phyloP scores from a whole-genome alignment of 2,329 filamentous ascomycete genomes.

The Raffaelea albimanens region DNA sequence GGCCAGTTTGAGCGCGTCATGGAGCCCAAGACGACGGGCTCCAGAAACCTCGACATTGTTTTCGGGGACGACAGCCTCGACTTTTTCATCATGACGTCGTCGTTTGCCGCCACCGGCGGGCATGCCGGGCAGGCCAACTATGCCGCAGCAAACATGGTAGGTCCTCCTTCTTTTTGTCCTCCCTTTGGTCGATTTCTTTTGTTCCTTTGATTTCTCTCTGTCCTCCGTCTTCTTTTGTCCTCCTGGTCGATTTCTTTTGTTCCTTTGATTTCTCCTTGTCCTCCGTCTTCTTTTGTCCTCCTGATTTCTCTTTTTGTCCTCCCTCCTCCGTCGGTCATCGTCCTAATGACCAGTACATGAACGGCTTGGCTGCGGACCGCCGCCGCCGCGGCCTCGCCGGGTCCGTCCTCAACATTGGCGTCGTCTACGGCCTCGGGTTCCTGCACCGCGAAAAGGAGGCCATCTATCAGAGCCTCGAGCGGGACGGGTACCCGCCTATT shows the following conservation, averaged over 20 bases:
- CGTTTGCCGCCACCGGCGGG: slow-evolving; percentile 32
- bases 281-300: slow-evolving; percentile 2
- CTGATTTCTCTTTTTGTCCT: no score
- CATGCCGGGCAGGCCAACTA: slow-evolving; percentile 35
- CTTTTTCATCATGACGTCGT: slow-evolving; percentile 38
- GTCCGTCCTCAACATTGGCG: slow-evolving; percentile 34
- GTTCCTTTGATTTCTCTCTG: no score
- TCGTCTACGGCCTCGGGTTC: slow-evolving; percentile 34
- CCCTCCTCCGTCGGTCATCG: no score
- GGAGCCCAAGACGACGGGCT: slow-evolving; percentile 30
- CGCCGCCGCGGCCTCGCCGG: slow-evolving; percentile 24
- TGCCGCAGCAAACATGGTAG: slow-evolving; percentile 35
- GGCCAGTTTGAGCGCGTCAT: slow-evolving; percentile 27
- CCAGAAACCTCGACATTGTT: slow-evolving; percentile 26
- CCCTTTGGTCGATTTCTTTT: no score
- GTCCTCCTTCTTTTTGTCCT: slow-evolving; percentile 1
- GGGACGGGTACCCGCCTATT: slow-evolving; percentile 35
- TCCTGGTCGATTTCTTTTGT: no score
- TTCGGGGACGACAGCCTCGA: slow-evolving; percentile 25
- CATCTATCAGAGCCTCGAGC: slow-evolving; percentile 29
- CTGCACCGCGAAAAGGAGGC: slow-evolving; percentile 29
- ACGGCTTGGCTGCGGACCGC: slow-evolving; percentile 27
- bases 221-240: no score
- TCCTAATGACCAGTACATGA: no score
- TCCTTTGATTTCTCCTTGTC: not conserved